These are phyloP conservation scores for Exobasidium rhododendri DNA, from an alignment of 1,284 basidiomycete genomes.

Conservation along the genomic window DNA sequence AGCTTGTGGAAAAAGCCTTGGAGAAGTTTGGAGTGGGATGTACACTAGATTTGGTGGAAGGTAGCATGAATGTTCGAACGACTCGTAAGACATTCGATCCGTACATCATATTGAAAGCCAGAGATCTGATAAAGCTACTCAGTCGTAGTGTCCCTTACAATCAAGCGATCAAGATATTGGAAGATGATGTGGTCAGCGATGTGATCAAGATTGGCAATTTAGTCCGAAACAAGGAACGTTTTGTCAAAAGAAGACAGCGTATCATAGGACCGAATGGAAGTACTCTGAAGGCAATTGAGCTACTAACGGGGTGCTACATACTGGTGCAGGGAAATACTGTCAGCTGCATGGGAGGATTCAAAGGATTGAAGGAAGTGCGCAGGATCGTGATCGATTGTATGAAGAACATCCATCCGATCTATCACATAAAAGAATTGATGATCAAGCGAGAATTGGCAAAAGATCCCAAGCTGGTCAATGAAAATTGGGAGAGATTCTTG, in stretches of 20 bases:
- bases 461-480: constrained; percentile 88
- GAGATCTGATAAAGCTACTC: constrained; percentile 92
- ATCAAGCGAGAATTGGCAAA: constrained; percentile 96
- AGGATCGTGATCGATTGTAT: constrained; percentile 95
- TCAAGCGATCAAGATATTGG: constrained; percentile 85
- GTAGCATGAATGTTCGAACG: constrained; percentile 94
- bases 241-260: constrained; percentile 90
- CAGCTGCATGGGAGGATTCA: constrained; percentile 93
- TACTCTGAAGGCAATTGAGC: constrained; percentile 97
- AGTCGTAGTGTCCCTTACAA: constrained; percentile 78
- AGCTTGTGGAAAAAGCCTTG: constrained; percentile 79
- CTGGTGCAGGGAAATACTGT: constrained; percentile 98
- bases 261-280: constrained; percentile 96
- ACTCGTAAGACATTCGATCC: constrained; percentile 97
- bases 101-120: constrained; percentile 89
- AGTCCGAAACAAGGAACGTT: constrained; percentile 92
- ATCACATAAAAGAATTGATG: constrained; percentile 99
- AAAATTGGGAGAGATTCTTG: constrained; percentile 96
- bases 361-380: constrained; percentile 90
- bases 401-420: constrained; percentile 99
- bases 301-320: constrained; percentile 94
- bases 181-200: constrained; percentile 87
- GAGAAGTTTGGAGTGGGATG: constrained; percentile 82
- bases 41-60: constrained; percentile 90
- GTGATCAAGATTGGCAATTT: constrained; percentile 96